phyloP scores from a whole-genome alignment of 352 stramenopile species.

The Globisporangium paddicum region DNA sequence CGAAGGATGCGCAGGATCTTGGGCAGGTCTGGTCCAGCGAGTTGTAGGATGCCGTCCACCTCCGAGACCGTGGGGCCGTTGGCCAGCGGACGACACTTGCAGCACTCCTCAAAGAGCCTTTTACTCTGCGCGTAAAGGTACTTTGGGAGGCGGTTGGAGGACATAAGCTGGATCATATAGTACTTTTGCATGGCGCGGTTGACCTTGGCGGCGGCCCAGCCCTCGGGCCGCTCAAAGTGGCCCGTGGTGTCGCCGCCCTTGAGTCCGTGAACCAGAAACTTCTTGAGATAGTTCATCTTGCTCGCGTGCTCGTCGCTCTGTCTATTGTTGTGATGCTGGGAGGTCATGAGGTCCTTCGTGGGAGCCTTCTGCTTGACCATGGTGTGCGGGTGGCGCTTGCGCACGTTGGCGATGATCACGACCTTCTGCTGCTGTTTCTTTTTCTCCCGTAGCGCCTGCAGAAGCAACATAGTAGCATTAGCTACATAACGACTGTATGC shows the following conservation, averaged over 20 bases:
- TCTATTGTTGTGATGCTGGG: neutral
- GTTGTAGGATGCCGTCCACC: slow-evolving; percentile 53
- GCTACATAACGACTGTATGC: neutral
- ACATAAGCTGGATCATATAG: slow-evolving; percentile 39
- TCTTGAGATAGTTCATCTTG: slow-evolving; percentile 28
- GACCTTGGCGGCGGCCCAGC: slow-evolving; percentile 53
- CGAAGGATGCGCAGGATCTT: slow-evolving; percentile 55
- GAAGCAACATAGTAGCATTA: neutral
- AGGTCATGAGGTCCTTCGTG: neutral
- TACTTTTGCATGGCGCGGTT: slow-evolving; percentile 53
- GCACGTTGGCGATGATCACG: slow-evolving; percentile 52
- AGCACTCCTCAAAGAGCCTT: slow-evolving; percentile 73
- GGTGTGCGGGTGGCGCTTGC: slow-evolving; percentile 33
- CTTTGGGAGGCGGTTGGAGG: slow-evolving; percentile 34
- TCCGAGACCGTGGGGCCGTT: slow-evolving; percentile 38
- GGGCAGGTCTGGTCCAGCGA: slow-evolving; percentile 60
- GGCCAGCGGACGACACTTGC: slow-evolving; percentile 51
- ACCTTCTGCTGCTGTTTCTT: slow-evolving; percentile 52
- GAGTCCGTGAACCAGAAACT: slow-evolving; percentile 30
- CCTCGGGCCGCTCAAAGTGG: slow-evolving; percentile 31
- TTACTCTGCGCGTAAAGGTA: slow-evolving; percentile 57
- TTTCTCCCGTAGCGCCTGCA: slow-evolving; percentile 33
- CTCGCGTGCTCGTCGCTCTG: slow-evolving; percentile 4
- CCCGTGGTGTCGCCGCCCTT: slow-evolving; percentile 18
- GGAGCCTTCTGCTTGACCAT: slow-evolving; percentile 28